Conservation (phyloP, 108 stramenopile species). For the Pseudonitzschia multiseries region DNA sequence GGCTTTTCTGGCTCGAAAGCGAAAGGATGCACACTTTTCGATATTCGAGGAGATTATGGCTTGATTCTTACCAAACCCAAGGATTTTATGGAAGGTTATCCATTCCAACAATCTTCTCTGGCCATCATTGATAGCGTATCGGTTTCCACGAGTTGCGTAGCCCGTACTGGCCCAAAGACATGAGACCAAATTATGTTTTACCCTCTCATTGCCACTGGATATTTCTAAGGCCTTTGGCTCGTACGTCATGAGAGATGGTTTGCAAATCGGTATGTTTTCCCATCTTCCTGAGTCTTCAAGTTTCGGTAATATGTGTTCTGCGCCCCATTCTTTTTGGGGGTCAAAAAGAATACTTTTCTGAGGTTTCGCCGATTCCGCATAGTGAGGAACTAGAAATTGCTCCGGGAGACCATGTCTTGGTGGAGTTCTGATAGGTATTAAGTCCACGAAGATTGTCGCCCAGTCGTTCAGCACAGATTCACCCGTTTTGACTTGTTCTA, state of each 20-base stretch:
- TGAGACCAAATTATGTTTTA: conserved; percentile 66
- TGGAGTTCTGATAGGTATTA: conserved; percentile 83
- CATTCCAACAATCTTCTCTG: conserved; percentile 81
- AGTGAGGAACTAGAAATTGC: conserved; percentile 63
- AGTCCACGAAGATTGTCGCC: conserved; percentile 75
- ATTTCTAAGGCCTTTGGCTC: conserved; percentile 10
- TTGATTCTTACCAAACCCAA: conserved; percentile 52
- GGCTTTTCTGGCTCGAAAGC: too few relatives aligned
- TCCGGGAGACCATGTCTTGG: conserved; percentile 73
- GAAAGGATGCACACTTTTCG: too few relatives aligned
- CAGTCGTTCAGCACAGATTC: conserved; percentile 65
- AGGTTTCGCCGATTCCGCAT: conserved; percentile 21
- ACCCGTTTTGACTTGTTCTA: conserved; percentile 52
- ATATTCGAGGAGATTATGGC: too few relatives aligned
- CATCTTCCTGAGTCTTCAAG: conserved; percentile 83
- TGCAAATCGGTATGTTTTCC: conserved; percentile 81
- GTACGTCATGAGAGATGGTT: conserved; percentile 54
- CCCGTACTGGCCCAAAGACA: conserved; percentile 86
- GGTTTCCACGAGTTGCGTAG: conserved; percentile 68
- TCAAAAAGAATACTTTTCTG: conserved; percentile 41
- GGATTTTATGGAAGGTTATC: conserved; percentile 70
- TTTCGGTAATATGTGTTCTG: conserved; percentile 63
- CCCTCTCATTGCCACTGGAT: conserved; percentile 16
- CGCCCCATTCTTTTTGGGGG: conserved; percentile 65
- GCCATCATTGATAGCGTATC: conserved; percentile 69